Evolutionary conservation across 768 basidiomycete species (phyloP).

Genomic region (Russula sp.): DNA sequence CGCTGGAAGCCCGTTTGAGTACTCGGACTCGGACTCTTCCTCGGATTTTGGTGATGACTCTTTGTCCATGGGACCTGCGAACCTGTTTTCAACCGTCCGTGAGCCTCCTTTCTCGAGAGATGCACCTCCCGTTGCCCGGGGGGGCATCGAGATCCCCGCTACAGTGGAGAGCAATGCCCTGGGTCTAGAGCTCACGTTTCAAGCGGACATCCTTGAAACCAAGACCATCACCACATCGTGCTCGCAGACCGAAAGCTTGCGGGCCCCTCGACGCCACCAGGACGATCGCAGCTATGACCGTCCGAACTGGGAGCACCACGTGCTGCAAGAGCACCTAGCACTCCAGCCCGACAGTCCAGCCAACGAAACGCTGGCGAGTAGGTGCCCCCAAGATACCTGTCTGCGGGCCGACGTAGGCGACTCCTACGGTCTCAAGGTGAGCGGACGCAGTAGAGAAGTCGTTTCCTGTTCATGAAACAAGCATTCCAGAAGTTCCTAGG

Average conservation of each 20-base stretch:
- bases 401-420: background rate
- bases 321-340: background rate
- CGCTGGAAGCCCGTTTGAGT: background rate
- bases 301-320: background rate
- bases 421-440: background rate
- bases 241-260: background rate
- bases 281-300: background rate
- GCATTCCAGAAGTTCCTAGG: background rate
- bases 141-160: background rate
- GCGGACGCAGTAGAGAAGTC: background rate
- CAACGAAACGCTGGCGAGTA: background rate
- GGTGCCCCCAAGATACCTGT: background rate
- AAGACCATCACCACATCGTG: background rate
- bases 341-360: background rate
- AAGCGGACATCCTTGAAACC: background rate
- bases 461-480: background rate
- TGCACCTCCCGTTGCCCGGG: background rate
- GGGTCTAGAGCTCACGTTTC: background rate
- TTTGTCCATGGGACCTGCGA: background rate
- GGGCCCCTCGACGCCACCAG: constrained; percentile 8
- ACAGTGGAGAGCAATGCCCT: background rate
- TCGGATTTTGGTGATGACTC: background rate
- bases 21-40: background rate
- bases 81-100: background rate
- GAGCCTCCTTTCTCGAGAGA: background rate